phyloP scores from a whole-genome alignment of 2,329 filamentous ascomycete genomes.

The Diplocarpon mali region DNA sequence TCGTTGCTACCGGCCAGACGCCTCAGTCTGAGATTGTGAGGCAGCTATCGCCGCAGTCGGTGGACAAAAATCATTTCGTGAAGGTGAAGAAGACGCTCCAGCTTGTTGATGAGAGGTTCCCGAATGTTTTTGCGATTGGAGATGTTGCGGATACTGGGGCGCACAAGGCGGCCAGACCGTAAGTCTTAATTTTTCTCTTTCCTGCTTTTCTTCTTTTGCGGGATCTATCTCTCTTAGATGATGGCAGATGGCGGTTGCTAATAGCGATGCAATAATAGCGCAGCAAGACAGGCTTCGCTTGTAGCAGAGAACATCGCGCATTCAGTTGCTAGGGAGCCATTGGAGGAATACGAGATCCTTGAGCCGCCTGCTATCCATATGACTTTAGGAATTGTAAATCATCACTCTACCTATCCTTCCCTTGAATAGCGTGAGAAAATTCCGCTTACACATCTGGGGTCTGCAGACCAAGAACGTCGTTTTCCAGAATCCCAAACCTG shows the following conservation, averaged over 20 bases:
- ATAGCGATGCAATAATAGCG: background rate
- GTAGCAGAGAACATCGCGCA: background rate
- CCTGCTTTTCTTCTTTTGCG: too few relatives aligned
- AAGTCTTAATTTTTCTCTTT: background rate
- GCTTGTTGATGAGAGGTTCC: background rate
- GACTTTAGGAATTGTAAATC: background rate
- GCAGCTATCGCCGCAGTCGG: constrained; percentile 8
- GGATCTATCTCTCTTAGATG: background rate
- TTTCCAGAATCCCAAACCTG: background rate
- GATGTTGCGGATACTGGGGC: constrained; percentile 38
- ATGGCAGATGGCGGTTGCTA: background rate
- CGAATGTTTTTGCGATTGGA: constrained; percentile 38
- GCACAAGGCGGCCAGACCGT: constrained; percentile 31
- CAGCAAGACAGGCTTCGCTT: background rate
- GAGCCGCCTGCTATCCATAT: background rate
- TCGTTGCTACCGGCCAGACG: constrained; percentile 37
- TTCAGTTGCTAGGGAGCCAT: background rate
- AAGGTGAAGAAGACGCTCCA: constrained; percentile 1
- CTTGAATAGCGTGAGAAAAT: background rate
- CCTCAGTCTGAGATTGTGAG: constrained; percentile 28
- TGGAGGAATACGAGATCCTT: background rate
- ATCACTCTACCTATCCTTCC: background rate
- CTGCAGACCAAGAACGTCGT: background rate
- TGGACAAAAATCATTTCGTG: constrained; percentile 21
- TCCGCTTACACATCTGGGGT: background rate